These are phyloP conservation scores for Rhizopus sp. DNA, from an alignment of 371 early-diverging fungal genomes.

Conservation along the genomic window DNA sequence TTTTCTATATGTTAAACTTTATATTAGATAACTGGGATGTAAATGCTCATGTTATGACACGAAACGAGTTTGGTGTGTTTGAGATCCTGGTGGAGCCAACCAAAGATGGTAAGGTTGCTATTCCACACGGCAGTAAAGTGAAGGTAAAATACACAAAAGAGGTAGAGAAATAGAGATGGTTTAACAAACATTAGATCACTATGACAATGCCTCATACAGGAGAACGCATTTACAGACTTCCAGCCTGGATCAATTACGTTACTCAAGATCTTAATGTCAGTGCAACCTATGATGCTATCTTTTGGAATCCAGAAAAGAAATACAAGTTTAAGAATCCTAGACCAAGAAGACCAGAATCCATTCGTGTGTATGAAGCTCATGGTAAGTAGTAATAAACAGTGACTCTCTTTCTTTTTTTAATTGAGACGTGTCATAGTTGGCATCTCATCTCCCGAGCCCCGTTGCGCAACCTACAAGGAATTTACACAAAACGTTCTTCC, in stretches of 20 bases:
- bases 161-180: not conserved
- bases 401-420: conserved; percentile 11
- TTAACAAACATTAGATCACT: conserved; percentile 57
- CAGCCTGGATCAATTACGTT: conserved; percentile 87
- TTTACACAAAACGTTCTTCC: conserved; percentile 89
- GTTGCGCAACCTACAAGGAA: conserved; percentile 84
- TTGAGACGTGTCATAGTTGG: too few relatives aligned
- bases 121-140: conserved; percentile 86
- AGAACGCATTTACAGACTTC: conserved; percentile 85
- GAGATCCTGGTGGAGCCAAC: conserved; percentile 61
- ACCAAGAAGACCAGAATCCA: conserved; percentile 64
- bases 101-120: conserved; percentile 64
- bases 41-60: conserved; percentile 73
- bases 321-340: conserved; percentile 75
- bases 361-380: conserved; percentile 94
- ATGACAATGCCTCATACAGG: conserved; percentile 70
- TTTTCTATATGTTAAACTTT: not conserved
- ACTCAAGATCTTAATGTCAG: conserved; percentile 83
- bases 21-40: conserved; percentile 80
- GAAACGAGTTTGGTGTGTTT: conserved; percentile 81
- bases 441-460: conserved; percentile 83
- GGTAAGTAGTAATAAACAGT: conserved; percentile 34
- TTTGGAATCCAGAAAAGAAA: conserved; percentile 86
- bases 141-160: too few relatives aligned
- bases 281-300: conserved; percentile 86